Evolutionary conservation across 345 rosid genomes (phyloP), one percentile per base, ranked within the genome.

Genomic region (Salix purpurea): DNA sequence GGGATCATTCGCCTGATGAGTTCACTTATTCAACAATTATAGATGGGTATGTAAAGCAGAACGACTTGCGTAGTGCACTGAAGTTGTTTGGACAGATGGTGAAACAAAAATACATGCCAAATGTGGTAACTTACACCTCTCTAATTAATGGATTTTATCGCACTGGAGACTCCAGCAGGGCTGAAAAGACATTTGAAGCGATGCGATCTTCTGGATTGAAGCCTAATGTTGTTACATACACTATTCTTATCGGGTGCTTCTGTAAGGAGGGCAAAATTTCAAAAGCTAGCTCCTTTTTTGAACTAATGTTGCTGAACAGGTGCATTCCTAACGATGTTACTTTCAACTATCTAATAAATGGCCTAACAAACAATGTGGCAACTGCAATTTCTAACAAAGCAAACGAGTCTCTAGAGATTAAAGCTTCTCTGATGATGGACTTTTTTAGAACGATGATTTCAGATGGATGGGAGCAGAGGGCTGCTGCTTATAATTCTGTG

Each of bases 161-260:
- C 65, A 69, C 44, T 32, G 89, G 97, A 61, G 90, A 91, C 72
- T 84, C 83, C 69, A 71, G 37, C 36, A 60, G 23, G 54, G 98
- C 99, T 73, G 92, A 93, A 76, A 83, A 76, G 30, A 85, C 86
- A 69, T 89, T 93, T 66, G 72, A 82, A 72, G 90, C 82, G 85
- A 90, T 95, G 91, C 84, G 74, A 42, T 81, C 87, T 16, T 62
- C 67, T 80, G 92, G 88, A 76, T 82, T 88, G 84, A 85, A 88
- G 75, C 92, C 98, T 74, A 95, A 88, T 78, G 94, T 90, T 48
- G 89, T 90, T 36, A 95, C 98, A 69, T 93, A 91, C 84, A 90
- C 90, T 77, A 87, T 84, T 73, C 82, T 95, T 39, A 90, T 95
- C 39, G 88, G 88, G 71, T 81, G 81, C 80, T 91, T 87, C 71